Base-by-base conservation (phyloP, 1,284 basidiomycete species). In the Tilletia walkeri region DNA sequence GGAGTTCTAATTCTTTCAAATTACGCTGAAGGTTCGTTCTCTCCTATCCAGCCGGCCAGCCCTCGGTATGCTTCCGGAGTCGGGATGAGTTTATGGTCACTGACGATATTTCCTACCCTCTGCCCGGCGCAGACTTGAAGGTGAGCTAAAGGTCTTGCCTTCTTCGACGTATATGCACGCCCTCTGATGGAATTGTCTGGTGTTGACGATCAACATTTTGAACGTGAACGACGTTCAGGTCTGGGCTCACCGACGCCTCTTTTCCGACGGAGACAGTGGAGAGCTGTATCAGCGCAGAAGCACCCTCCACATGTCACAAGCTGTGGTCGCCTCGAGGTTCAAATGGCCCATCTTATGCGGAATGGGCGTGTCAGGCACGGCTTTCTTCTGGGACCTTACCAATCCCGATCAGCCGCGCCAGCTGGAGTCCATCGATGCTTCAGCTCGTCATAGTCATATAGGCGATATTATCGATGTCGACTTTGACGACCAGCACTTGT, bases 401-500 rank as follows among this genome's bases (percentile, higher is more conserved):
- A 38, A 63, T 41, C 36, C 59, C 9, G 38, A 14, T 6, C 59
- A 63, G 12, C 38, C 59, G 18, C 59, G 59, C 34, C 36, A 38
- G 36, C 59, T 56, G 6, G 12, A 12, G 24, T 56, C 54, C 24
- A 38, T 63, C 16, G 59, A 63, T 41, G 14, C 34, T 16, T 63
- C 30, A n/a, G 34, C 4, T 24, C 59, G 59, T 2, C 34, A 63
- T 63, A n/a, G n/a, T n/a, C n/a, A 61, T 18, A n/a, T 18, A 24
- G 16, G 56, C 24, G 56, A 61, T 36, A 34, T 61, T 34, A 24
- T 14, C 4, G 24, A 61, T 18, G 34, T 61, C 56, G 56, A 63
- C 59, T 63, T 63, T 39, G 59, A 63, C 59, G 59, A 63, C n/a
- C 36, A 63, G 36, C 59, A 63, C 20, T n/a, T 63, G 9, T 63